phyloP scores from a whole-genome alignment of 202 grass and related monocot species.

The Cymbopogon flexuosus region DNA sequence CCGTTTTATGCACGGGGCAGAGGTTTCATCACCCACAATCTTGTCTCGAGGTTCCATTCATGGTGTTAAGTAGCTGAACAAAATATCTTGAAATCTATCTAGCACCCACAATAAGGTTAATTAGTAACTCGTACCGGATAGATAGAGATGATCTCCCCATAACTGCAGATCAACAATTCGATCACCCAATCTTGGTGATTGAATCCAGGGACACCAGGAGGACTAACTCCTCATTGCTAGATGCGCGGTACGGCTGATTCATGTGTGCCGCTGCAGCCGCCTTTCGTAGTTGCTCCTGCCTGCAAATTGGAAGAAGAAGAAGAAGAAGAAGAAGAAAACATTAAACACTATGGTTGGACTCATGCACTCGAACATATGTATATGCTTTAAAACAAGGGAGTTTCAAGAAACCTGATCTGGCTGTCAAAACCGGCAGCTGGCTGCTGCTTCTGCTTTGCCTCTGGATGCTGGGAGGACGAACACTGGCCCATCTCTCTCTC shows the following conservation, averaged over 20 bases:
- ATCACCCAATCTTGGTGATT: slow-evolving; percentile 28
- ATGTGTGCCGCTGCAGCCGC: background rate
- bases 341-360: background rate
- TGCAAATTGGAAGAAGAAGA: background rate
- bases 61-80: background rate
- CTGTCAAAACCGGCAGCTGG: background rate
- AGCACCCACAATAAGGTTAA: background rate
- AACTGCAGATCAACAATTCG: background rate
- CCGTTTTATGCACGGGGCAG: too few species aligned
- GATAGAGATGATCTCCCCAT: background rate
- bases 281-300: slow-evolving; percentile 6
- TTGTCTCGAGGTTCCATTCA: background rate
- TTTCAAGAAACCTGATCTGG: background rate
- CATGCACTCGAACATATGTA: background rate
- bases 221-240: background rate
- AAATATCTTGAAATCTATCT: background rate
- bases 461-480: background rate
- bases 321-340: background rate
- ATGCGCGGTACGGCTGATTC: background rate
- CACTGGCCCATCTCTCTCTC: slow-evolving; percentile 14
- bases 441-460: background rate
- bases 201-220: slow-evolving; percentile 22
- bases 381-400: background rate
- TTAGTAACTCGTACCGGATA: background rate
- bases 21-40: too few species aligned